phyloP scores from a whole-genome alignment of 768 basidiomycete species.

The Mycena vitilis region DNA sequence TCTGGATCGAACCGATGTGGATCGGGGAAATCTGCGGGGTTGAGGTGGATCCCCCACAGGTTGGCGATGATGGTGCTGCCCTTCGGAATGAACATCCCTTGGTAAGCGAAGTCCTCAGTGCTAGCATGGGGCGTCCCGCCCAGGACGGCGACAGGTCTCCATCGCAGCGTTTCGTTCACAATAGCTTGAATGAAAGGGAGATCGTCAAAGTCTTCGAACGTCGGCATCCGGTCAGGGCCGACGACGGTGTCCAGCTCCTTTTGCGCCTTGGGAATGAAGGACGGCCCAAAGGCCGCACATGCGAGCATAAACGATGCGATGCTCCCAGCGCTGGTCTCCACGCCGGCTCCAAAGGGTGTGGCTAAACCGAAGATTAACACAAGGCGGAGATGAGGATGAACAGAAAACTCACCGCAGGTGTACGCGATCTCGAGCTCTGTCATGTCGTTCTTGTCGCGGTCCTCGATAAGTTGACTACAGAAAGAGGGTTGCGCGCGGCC shows the following conservation, averaged over 20 bases:
- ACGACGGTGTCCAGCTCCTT: conserved; percentile 52
- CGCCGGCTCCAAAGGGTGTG: conserved; percentile 58
- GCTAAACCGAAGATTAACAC: conserved; percentile 10
- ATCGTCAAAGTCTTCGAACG: conserved; percentile 47
- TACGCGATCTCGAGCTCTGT: conserved; percentile 58
- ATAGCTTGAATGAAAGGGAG: conserved; percentile 52
- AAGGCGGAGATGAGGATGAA: background rate
- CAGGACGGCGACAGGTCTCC: conserved; percentile 49
- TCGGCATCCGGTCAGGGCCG: conserved; percentile 51
- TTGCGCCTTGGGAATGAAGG: conserved; percentile 52
- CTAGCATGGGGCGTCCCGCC: conserved; percentile 53
- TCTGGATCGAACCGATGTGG: conserved; percentile 34
- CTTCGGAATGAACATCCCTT: conserved; percentile 53
- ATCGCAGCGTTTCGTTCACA: conserved; percentile 54
- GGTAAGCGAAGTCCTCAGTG: conserved; percentile 51
- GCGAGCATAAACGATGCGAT: conserved; percentile 47
- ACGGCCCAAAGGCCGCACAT: conserved; percentile 30
- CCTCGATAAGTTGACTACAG: conserved; percentile 49
- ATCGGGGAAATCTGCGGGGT: conserved; percentile 34
- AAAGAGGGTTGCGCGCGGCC: conserved; percentile 56
- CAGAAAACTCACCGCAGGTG: conserved; percentile 45
- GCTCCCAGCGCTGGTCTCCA: conserved; percentile 56
- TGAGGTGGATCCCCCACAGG: conserved; percentile 39
- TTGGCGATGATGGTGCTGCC: conserved; percentile 53
- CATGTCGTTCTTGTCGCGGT: conserved; percentile 52